These are phyloP conservation scores for Saccharum hybrid DNA, from an alignment of 202 grass and related monocot species.

Conservation along the genomic window DNA sequence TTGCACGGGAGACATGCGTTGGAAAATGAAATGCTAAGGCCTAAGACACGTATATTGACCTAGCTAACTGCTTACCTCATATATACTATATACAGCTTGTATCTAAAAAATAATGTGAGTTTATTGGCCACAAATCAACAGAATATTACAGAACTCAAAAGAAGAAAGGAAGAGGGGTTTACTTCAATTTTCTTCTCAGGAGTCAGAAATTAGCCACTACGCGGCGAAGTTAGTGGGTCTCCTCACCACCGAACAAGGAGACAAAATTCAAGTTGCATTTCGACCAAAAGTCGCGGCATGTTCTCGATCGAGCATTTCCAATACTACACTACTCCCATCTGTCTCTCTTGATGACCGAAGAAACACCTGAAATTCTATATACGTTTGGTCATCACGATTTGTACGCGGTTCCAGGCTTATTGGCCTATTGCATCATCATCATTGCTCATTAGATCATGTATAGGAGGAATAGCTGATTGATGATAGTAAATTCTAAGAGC, in stretches of 20 bases:
- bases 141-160: not conserved
- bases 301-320: constrained; percentile 2
- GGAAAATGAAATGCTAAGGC: not conserved
- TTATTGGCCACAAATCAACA: not conserved
- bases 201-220: not conserved
- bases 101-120: not conserved
- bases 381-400: not conserved
- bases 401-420: constrained; percentile 6
- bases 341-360: not conserved
- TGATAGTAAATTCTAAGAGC: not conserved
- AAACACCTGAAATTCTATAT: not conserved
- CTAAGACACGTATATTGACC: not conserved
- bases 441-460: not conserved
- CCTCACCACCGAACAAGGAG: constrained; percentile 16
- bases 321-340: not conserved
- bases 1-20: not conserved
- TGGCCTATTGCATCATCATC: not conserved
- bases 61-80: not conserved
- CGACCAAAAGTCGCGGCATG: constrained; percentile 31
- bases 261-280: not conserved
- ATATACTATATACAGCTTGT: not conserved
- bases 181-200: not conserved
- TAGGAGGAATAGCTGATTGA: not conserved
- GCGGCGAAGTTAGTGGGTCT: constrained; percentile 25
- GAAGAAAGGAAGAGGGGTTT: not conserved